Conservation (phyloP, 257 asterid species). For the Apocynum venetum region DNA sequence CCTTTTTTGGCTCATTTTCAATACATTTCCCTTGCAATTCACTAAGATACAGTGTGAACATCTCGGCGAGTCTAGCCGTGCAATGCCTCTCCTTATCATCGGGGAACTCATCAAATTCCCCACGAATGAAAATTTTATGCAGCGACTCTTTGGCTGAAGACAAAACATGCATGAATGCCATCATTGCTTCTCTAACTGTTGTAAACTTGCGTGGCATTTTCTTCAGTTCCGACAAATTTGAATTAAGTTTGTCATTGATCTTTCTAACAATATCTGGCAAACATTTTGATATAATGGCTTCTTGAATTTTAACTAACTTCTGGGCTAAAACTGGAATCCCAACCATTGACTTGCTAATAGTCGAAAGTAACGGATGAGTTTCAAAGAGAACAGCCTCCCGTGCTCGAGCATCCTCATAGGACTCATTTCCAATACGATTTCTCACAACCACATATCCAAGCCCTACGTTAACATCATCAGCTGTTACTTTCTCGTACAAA, state of each 20-base stretch:
- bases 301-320: constrained; percentile 17
- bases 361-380: not conserved
- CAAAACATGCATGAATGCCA: constrained; percentile 12
- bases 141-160: constrained; percentile 7
- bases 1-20: too few relatives aligned
- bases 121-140: not conserved
- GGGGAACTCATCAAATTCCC: constrained; percentile 8
- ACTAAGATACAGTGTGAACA: not conserved
- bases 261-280: too few relatives aligned
- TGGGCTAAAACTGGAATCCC: constrained; percentile 16
- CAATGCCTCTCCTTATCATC: constrained; percentile 9
- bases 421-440: not conserved
- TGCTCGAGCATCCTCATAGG: too few relatives aligned
- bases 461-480: not conserved
- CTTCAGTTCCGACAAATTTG: constrained; percentile 5
- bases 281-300: not conserved
- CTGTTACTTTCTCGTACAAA: constrained; percentile 5
- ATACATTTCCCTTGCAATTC: not conserved
- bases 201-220: constrained; percentile 6
- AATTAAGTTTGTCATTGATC: not conserved
- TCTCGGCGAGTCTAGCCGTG: too few relatives aligned
- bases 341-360: constrained; percentile 4
- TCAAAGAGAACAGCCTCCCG: too few relatives aligned
- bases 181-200: not conserved
- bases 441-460: constrained; percentile 21